phyloP scores from a whole-genome alignment of 805 yeast species.

The Phaffomyces opuntiae region DNA sequence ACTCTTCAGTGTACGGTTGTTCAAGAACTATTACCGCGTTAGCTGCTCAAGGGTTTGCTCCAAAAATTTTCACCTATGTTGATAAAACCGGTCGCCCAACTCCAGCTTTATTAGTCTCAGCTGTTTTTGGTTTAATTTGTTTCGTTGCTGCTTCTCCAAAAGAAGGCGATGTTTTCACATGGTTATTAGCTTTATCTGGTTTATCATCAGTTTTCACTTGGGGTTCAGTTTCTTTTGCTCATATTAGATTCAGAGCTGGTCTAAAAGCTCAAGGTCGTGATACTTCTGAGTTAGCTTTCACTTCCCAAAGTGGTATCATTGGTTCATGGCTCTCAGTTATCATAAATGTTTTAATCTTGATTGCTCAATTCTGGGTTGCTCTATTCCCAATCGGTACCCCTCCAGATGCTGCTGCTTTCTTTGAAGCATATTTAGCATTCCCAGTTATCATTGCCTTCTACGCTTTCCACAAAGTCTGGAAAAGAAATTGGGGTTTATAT shows the following conservation, averaged over 20 bases:
- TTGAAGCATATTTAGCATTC: slow-evolving; percentile 34
- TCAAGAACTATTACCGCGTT: slow-evolving; percentile 48
- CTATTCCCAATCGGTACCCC: slow-evolving; percentile 26
- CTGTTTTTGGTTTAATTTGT: slow-evolving; percentile 48
- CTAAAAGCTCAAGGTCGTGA: slow-evolving; percentile 54
- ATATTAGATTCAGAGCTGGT: slow-evolving; percentile 60
- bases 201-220: slow-evolving; percentile 73
- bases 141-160: slow-evolving; percentile 56
- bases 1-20: slow-evolving; percentile 47
- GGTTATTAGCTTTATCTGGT: slow-evolving; percentile 76
- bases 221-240: slow-evolving; percentile 67
- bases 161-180: slow-evolving; percentile 54
- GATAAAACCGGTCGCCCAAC: slow-evolving; percentile 49
- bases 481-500: slow-evolving; percentile 32
- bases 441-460: slow-evolving; percentile 33
- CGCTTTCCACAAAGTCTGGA: slow-evolving; percentile 36
- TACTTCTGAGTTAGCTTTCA: slow-evolving; percentile 59
- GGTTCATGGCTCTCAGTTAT: slow-evolving; percentile 61
- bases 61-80: slow-evolving; percentile 38
- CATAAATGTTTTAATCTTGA: slow-evolving; percentile 53
- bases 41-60: slow-evolving; percentile 45
- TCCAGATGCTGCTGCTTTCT: slow-evolving; percentile 26
- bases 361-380: slow-evolving; percentile 80
- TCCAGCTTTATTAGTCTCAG: slow-evolving; percentile 32
- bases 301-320: slow-evolving; percentile 59